Evolutionary conservation across 768 basidiomycete species (phyloP), one percentile per base, ranked within the genome.

Genomic region (Rubroboletus pulcherrimus): DNA sequence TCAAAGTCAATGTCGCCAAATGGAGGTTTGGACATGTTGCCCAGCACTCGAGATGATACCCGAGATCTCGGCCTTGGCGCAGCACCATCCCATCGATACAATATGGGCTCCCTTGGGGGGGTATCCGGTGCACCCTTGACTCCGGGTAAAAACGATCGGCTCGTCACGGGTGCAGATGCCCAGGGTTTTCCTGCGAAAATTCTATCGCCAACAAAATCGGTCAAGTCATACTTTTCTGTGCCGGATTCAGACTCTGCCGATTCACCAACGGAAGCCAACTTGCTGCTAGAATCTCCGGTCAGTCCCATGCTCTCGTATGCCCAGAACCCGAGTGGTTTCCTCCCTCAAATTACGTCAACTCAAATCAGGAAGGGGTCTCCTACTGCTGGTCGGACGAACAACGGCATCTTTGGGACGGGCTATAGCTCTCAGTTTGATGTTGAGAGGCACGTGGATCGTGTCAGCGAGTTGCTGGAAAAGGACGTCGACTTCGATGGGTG

Each of bases 361-460:
- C 75, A 74, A 63, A 56, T 41, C 31, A 56, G 58, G n/a, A 63
- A 60, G 44, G 55, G 45, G 17, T 51, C 59, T 15, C 55, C 56
- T 37, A 54, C 52, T 24, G 40, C 51, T 48, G 56, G 43, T 45
- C 62, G 40, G 56, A 59, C 51, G 51, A 67, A 64, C 49, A 63
- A 64, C 51, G 71, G 69, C 12, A 44, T 67, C 17, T 65, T 73
- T 38, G 77, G 72, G 58, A 70, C 73, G 69, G 77, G 75, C 3
- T 84, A 78, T 61, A 82, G 78, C 56, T 84, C 85, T 5, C 84
- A 85, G 57, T 79, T 81, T 53, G 80, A 83, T 55, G 73, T 85
- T 3, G 80, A 83, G 61, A 75, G 72, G n/a, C 75, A 78, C 57
- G 77, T 82, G 17, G 78, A 80, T 45, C 66, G 74, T 58, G 83